Base-by-base conservation (phyloP, 2,329 filamentous ascomycete species). In the Chaetomium strumarium region DNA sequence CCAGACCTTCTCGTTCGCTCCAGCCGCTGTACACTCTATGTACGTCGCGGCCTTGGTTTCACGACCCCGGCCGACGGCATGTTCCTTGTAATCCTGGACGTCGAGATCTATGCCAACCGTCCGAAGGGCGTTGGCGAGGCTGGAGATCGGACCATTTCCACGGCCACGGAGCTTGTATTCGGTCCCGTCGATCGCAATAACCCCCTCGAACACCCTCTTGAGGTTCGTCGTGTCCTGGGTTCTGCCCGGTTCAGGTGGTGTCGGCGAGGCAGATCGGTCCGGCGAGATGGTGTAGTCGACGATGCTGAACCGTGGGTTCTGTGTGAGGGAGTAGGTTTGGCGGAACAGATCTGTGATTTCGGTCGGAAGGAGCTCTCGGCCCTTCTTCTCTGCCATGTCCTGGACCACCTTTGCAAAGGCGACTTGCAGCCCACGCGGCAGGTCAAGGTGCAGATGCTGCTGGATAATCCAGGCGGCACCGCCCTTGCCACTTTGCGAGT, bases 381-480 rank as follows among this genome's bases (percentile, higher is more conserved):
- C 89, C 55, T 90, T 80, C 63, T 77, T 72, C 62, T 99, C 92
- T 24, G 92, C 88, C 56, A 83, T 80, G 56, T 77, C 79, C 70
- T 99, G 92, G 5, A 97, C 90, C 58, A 95, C 79, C 67, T 83
- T 86, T 68, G 86, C 89, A 70, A 97, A 97, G 45, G 89, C 90
- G 59, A 96, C 80, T 71, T 97, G 92, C 47, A 97, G 80, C 49
- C 90, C 90, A 57, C 93, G 88, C 14, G 93, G 93, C 47, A 97
- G 81, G 69, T 97, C 93, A 64, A 97, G 86, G 65, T 93, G 83
- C 57, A 97, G 82, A 64, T 90, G 86, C 62, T 87, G 85, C 67
- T 91, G 84, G 67, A 97, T 91, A 66, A 97, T 88, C 88, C 89
- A 97, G 46, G 92, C 91, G 55, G 89, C 85, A 62, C 93, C 93